These are phyloP conservation scores for Calonectria naviculata DNA, from an alignment of 2,329 filamentous ascomycete species.

Conservation along the genomic window DNA sequence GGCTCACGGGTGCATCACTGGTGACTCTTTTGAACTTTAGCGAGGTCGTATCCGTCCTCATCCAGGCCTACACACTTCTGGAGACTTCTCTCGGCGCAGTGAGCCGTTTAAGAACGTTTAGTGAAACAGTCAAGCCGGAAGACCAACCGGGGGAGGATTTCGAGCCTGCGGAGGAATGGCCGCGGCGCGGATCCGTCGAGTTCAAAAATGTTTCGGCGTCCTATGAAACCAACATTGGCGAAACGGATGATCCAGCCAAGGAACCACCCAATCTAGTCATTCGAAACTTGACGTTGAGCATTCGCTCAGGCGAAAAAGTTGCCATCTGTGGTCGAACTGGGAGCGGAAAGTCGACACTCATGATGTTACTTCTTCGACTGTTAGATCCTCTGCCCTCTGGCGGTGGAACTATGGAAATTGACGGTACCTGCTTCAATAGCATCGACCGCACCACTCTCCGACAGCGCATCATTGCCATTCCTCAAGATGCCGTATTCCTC, in stretches of 20 bases:
- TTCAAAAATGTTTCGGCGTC: conserved; percentile 47
- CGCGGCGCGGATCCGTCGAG: conserved; percentile 42
- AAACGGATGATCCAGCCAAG: not conserved
- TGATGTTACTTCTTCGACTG: conserved; percentile 53
- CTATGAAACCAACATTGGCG: conserved; percentile 35
- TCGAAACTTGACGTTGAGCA: conserved; percentile 40
- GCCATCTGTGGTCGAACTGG: conserved; percentile 52
- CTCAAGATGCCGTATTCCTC: conserved; percentile 66
- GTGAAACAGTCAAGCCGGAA: conserved; percentile 37
- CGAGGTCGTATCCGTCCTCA: conserved; percentile 38
- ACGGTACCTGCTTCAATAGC: conserved; percentile 48
- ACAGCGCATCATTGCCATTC: conserved; percentile 60
- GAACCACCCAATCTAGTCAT: conserved; percentile 36
- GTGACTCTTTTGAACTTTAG: conserved; percentile 53
- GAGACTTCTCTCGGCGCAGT: conserved; percentile 39
- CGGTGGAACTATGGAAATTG: conserved; percentile 52
- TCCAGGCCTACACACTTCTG: conserved; percentile 34
- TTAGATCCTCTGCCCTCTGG: conserved; percentile 49
- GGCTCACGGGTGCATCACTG: conserved; percentile 51
- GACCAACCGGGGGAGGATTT: conserved; percentile 33
- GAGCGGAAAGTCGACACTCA: conserved; percentile 57
- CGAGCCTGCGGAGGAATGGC: conserved; percentile 43
- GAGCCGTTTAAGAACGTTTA: conserved; percentile 35
- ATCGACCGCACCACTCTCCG: conserved; percentile 57
- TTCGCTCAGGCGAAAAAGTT: conserved; percentile 46